Percentiles rank a stretch among this genome's conserved stretches.
These are phyloP conservation scores for carrot (Daucus carota) DNA, from an alignment of 129 eudicot genomes.

Conservation along the genomic window DNA sequence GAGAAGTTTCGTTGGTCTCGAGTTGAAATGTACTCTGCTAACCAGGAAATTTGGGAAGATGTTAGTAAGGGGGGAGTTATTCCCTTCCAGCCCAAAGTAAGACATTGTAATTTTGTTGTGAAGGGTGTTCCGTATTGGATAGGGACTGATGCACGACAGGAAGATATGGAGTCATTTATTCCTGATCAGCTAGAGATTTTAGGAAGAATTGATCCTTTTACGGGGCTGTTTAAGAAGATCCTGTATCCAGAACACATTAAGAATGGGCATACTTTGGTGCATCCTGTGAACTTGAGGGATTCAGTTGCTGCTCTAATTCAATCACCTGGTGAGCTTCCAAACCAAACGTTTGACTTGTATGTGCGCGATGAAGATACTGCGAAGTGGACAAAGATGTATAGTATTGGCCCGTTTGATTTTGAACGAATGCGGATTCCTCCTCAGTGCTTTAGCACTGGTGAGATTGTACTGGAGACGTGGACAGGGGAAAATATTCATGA, in stretches of 20 bases:
- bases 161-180: neutral
- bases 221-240: neutral
- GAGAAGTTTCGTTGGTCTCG: neutral
- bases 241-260: neutral
- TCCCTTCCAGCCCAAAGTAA: neutral
- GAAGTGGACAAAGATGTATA: neutral
- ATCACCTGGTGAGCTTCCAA: neutral
- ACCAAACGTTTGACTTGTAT: neutral
- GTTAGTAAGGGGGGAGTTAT: neutral
- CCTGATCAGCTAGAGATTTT: conserved; percentile 1
- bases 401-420: neutral
- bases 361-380: neutral
- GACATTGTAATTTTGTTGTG: neutral
- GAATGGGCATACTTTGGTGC: neutral
- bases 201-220: neutral
- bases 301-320: conserved; percentile 3
- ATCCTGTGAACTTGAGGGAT: neutral
- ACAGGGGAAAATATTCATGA: neutral
- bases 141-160: neutral
- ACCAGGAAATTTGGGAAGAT: neutral
- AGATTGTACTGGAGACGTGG: neutral
- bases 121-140: conserved; percentile 5
- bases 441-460: conserved; percentile 5
- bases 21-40: conserved; percentile 1
- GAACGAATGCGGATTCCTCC: conserved; percentile 3